Percentiles rank a stretch among this genome's conserved stretches.
phyloP scores from a whole-genome alignment of 371 early-diverging fungal genomes.

The Actinomucor elegans region DNA sequence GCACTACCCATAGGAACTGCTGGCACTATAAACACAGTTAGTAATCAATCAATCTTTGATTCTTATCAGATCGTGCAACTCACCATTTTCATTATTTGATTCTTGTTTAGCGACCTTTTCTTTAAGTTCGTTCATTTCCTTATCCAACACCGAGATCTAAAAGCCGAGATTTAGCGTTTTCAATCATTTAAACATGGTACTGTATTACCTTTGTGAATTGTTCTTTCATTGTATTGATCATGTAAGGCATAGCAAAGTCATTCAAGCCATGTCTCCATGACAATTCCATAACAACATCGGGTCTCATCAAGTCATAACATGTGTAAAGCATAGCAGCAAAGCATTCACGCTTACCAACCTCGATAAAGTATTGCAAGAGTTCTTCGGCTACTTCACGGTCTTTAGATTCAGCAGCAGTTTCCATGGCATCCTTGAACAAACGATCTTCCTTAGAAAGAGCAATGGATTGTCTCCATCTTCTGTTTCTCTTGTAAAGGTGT shows the following conservation, averaged over 20 bases:
- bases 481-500: conserved; percentile 91
- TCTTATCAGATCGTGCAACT: neutral
- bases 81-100: conserved; percentile 32
- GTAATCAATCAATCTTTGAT: neutral
- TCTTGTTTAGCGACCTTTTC: conserved; percentile 48
- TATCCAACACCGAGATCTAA: conserved; percentile 43
- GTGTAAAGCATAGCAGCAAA: conserved; percentile 90
- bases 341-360: conserved; percentile 84
- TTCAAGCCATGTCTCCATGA: conserved; percentile 86
- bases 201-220: conserved; percentile 63
- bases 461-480: conserved; percentile 94
- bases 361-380: conserved; percentile 91
- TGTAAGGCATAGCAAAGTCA: conserved; percentile 96
- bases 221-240: conserved; percentile 88
- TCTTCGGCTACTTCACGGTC: conserved; percentile 90
- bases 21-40: conserved; percentile 19
- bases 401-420: conserved; percentile 89
- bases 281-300: conserved; percentile 93
- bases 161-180: too few species aligned
- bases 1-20: conserved; percentile 40
- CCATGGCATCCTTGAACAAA: conserved; percentile 96
- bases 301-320: conserved; percentile 92
- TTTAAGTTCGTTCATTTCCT: conserved; percentile 54
- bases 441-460: conserved; percentile 93
- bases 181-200: neutral